Conservation (phyloP, 768 basidiomycete genomes). For the Leucocoprinus sp. region DNA sequence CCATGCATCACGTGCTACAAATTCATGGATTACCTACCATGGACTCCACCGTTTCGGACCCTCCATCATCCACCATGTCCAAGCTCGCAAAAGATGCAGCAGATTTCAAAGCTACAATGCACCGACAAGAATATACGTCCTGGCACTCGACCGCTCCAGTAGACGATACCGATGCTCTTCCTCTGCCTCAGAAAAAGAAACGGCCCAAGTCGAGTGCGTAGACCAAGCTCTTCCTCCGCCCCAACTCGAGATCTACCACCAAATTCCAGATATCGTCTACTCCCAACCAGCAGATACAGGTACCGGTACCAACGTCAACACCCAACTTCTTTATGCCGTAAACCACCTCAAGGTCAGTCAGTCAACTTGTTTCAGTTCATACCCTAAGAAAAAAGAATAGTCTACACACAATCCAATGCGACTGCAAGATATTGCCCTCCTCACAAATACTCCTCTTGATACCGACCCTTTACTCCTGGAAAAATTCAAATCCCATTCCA, state of each 20-base stretch:
- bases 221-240: slow-evolving; percentile 11
- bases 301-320: slow-evolving; percentile 73
- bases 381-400: no score
- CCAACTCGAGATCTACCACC: slow-evolving; percentile 10
- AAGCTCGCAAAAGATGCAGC: slow-evolving; percentile 63
- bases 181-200: slow-evolving; percentile 42
- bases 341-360: slow-evolving; percentile 81
- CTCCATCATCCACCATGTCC: slow-evolving; percentile 42
- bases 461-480: slow-evolving; percentile 64
- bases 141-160: slow-evolving; percentile 50
- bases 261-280: slow-evolving; percentile 58
- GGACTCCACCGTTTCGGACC: no score
- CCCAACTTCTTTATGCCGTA: slow-evolving; percentile 80
- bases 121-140: slow-evolving; percentile 60
- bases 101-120: slow-evolving; percentile 56
- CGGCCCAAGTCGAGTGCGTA: slow-evolving; percentile 58
- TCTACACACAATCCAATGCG: slow-evolving; percentile 75
- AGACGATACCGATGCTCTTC: slow-evolving; percentile 18
- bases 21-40: no score
- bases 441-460: slow-evolving; percentile 70
- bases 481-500: slow-evolving; percentile 76
- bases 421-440: slow-evolving; percentile 78
- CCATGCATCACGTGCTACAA: no score
- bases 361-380: no score
- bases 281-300: slow-evolving; percentile 87